Base-by-base conservation (phyloP, 1,139 yeast genomes). In the Geotrichum klebahnii region DNA sequence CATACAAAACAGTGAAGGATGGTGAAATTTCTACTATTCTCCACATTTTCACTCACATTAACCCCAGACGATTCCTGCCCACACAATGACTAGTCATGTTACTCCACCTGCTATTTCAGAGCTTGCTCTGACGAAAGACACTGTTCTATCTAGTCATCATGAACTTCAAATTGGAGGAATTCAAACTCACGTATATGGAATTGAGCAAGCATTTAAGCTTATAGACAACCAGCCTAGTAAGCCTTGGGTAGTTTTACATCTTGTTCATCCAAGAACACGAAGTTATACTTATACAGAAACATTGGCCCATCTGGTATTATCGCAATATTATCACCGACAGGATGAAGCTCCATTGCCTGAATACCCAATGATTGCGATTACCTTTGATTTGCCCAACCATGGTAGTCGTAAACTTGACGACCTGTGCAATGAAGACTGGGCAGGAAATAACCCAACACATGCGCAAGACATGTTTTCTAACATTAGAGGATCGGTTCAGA, bases 301-400 rank as follows among this genome's bases (percentile, higher is more conserved):
- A 3, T 31, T 60, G 20, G 59, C 62, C 2, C 55, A 56, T 31
- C 50, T 55, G 19, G 46, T 62, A 44, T 51, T 63, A n/a, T 26
- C 31, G 6, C 17, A 14, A 16, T 49, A 50, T 39, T 45, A 51
- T 23, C 26, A 34, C n/a, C 29, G 10, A 26, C 29, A 6, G 10
- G 10, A 10, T 10, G n/a, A n/a, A 32, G 39, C 29, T 6, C 24
- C 20, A 8, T 17, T 12, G 14, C 31, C 20, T 22, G 4, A 28
- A 2, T 12, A n/a, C n/a, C 53, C 58, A 22, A 60, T 77, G 43
- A 66, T 80, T 32, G 75, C 79, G 44, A 76, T 79, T 10, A 69
- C 81, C 0, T 79, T 79, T 61, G 88, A 82, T 58, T 66, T 69
- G 50, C 70, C 83, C 52, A 82, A 82, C 64, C 88, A 82, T 59